These are phyloP conservation scores for Aquilaria yunnanensis DNA, from an alignment of 345 rosid species.

Conservation along the genomic window DNA sequence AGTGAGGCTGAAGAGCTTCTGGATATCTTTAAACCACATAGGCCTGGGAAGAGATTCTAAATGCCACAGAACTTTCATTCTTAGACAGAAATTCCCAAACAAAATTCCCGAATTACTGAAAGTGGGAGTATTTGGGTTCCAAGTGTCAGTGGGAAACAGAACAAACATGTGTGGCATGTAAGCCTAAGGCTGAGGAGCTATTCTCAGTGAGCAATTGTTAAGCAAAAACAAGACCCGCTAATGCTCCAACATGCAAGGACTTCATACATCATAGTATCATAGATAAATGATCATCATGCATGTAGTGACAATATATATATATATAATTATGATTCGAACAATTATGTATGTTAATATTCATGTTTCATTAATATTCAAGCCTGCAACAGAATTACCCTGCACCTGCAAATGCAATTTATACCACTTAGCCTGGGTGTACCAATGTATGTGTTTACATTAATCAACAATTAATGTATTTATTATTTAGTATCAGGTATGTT, in stretches of 20 bases:
- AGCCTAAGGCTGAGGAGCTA: constrained; percentile 37
- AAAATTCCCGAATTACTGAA: constrained; percentile 18
- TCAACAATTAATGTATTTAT: no score
- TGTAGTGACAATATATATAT: no score
- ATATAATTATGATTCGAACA: no score
- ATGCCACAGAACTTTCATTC: constrained; percentile 42
- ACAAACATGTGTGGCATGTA: constrained; percentile 44
- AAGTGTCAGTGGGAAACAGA: constrained; percentile 83
- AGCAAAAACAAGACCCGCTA: constrained; percentile 59
- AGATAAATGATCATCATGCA: no score
- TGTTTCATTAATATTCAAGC: no score
- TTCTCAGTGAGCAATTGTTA: constrained; percentile 56
- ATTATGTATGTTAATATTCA: no score
- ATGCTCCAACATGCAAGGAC: constrained; percentile 59
- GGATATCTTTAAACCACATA: constrained; percentile 29
- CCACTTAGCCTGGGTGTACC: no score
- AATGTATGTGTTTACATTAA: no score
- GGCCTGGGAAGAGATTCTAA: constrained; percentile 65
- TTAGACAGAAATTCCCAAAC: constrained; percentile 28
- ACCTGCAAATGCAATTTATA: no score
- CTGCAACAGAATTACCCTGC: no score
- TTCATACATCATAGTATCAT: constrained; percentile 32
- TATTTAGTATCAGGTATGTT: no score
- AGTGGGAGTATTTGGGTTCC: constrained; percentile 49
- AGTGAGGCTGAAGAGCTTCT: constrained; percentile 49